A percentile compares a stretch with the other conserved stretches of the same genome.
Conservation (phyloP, 176 grass and related monocot species). For the Calamus simplicifolius region DNA sequence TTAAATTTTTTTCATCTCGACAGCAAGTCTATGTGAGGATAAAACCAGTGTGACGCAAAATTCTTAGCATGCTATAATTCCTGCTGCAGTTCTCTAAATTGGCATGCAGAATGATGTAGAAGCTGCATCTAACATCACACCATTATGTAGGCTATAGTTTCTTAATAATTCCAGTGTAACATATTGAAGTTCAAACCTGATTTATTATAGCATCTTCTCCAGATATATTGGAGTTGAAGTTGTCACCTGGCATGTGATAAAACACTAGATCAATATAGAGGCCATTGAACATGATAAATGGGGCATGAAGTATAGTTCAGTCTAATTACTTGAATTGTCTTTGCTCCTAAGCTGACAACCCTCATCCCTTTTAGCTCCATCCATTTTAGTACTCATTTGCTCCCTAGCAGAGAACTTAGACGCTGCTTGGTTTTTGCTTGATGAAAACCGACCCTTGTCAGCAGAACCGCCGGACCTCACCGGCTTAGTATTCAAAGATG, state of each 20-base stretch:
- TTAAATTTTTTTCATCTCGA: too few relatives aligned
- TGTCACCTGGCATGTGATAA: slow-evolving; percentile 14
- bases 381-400: too few relatives aligned
- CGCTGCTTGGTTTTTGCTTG: slow-evolving; percentile 18
- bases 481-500: not conserved
- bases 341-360: slow-evolving; percentile 10
- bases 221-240: slow-evolving; percentile 1
- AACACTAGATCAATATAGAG: too few relatives aligned
- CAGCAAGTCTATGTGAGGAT: too few relatives aligned
- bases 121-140: too few relatives aligned
- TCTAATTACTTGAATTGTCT: slow-evolving; percentile 17
- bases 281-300: too few relatives aligned
- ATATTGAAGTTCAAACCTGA: not conserved
- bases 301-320: not conserved
- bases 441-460: not conserved
- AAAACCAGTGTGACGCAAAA: too few relatives aligned
- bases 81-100: too few relatives aligned
- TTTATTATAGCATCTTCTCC: not conserved
- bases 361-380: not conserved
- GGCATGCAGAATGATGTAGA: too few relatives aligned
- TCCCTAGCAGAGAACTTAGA: not conserved
- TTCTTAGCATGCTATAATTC: too few relatives aligned
- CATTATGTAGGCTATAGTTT: too few relatives aligned
- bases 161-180: too few relatives aligned
- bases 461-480: not conserved